Base-by-base conservation (phyloP, 139 green algal species). In the Coelastrella sp. region DNA sequence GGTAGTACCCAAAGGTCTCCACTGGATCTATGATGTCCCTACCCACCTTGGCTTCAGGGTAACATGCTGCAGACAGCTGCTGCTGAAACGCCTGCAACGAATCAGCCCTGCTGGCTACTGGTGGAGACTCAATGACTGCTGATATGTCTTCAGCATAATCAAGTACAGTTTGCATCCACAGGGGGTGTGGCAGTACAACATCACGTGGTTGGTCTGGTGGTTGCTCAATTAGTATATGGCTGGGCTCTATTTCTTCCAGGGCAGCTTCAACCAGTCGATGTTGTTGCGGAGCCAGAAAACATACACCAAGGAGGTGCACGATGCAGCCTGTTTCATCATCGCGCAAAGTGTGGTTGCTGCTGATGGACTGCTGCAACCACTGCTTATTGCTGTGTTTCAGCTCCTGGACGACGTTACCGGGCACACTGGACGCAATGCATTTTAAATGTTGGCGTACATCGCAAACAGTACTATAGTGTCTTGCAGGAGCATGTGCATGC, bases 1-100 rank as follows among this genome's bases (percentile, higher is more conserved):
- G 32, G 35, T 84, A 84, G 43, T 60, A 84, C 5, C 78, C 78
- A 35, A 84, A 62, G 8, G 40, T 62, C 38, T 84, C 78, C 5
- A 32, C 51, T 0, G 78, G 78, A 41, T 84, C 78, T 5, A 76
- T 43, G 25, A 84, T 84, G 40, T 60, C 59, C 9, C 62, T 27
- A n/a, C 78, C 78, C 51, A 84, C 78, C 17, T 63, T 51, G 11
- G 78, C 78, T 25, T 30, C 37, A 40, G 78, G 60, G 60, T 51
- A 7, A 19, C 57, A 4, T 5, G 59, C 27, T 7, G 40, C 37
- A 27, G 35, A 5, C 77, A 84, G 77, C 77, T 84, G 77, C 77
- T 84, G 35, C 38, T 62, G 23, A 21, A 73, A 40, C 8, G 60
- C 35, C 32, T 50, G 17, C 34, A 81, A 73, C 6, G 53, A 21